Evolutionary conservation across 2,329 filamentous ascomycete species (phyloP).

Genomic region (Venturia asperata): DNA sequence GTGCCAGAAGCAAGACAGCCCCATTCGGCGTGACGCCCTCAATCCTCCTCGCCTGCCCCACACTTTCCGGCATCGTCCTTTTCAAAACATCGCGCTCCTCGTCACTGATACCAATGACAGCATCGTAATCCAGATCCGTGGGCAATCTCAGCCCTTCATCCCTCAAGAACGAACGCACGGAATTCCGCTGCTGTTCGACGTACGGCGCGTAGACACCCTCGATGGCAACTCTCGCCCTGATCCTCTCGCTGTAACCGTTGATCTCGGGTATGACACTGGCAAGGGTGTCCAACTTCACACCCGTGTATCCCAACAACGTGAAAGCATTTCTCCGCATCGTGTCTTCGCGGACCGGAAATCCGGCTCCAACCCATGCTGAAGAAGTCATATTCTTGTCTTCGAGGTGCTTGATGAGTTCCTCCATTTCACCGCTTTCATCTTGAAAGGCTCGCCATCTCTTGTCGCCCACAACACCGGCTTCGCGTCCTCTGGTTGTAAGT

Average conservation of each 20-base stretch:
- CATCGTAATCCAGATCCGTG: constrained; percentile 65
- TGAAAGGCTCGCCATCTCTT: constrained; percentile 65
- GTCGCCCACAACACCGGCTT: constrained; percentile 72
- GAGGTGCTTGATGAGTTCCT: constrained; percentile 57
- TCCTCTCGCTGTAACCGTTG: constrained; percentile 45
- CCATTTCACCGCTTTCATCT: constrained; percentile 60
- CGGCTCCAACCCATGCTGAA: constrained; percentile 59
- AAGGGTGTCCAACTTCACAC: constrained; percentile 53
- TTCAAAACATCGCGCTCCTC: constrained; percentile 70
- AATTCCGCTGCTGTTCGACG: constrained; percentile 61
- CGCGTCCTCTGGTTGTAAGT: constrained; percentile 69
- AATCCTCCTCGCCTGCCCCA: constrained; percentile 81
- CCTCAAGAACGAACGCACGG: constrained; percentile 59
- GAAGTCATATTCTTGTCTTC: constrained; percentile 51
- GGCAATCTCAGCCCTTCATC: constrained; percentile 74
- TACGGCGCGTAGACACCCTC: constrained; percentile 86
- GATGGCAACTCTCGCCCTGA: constrained; percentile 66
- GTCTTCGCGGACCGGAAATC: constrained; percentile 63
- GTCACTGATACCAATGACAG: constrained; percentile 65
- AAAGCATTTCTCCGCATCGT: constrained; percentile 62
- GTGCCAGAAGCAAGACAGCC: constrained; percentile 48
- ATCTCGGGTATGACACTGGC: constrained; percentile 51
- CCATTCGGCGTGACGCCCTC: constrained; percentile 62
- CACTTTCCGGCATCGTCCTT: constrained; percentile 66
- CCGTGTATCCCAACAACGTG: constrained; percentile 67